A percentile compares a stretch with the other conserved stretches of the same genome.
These are phyloP conservation scores for Suillus occidentalis DNA, from an alignment of 768 basidiomycete species.

Conservation along the genomic window DNA sequence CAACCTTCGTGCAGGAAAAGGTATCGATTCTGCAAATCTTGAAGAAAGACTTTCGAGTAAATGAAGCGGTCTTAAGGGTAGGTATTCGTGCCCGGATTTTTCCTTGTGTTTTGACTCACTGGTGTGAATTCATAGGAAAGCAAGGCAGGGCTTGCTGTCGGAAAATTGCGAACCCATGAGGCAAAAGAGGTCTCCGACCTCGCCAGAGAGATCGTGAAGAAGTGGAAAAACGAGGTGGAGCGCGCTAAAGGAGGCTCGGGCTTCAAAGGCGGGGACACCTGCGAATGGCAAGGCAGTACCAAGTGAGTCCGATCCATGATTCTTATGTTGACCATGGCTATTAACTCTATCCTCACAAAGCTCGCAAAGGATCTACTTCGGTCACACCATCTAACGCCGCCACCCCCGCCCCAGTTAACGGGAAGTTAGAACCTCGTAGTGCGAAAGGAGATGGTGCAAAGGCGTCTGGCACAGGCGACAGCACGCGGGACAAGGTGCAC, in stretches of 20 bases:
- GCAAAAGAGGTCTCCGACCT: conserved; percentile 74
- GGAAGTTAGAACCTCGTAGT: conserved; percentile 45
- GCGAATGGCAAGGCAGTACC: conserved; percentile 29
- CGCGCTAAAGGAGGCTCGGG: conserved; percentile 47
- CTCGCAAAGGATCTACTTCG: conserved; percentile 35
- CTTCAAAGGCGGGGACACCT: conserved; percentile 11
- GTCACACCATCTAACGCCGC: conserved; percentile 41
- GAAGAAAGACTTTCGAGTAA: conserved; percentile 68
- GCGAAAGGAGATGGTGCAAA: conserved; percentile 73
- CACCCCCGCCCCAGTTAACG: conserved; percentile 31
- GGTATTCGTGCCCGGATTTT: conserved; percentile 33
- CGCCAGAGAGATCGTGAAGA: conserved; percentile 89
- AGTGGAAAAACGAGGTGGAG: conserved; percentile 89
- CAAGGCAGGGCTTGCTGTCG: conserved; percentile 89
- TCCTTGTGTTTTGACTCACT: neutral
- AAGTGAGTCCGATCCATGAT: conserved; percentile 36
- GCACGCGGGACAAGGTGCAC: conserved; percentile 82
- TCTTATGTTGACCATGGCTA: conserved; percentile 2
- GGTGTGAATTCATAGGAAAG: conserved; percentile 61
- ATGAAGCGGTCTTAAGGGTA: conserved; percentile 74
- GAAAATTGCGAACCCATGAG: conserved; percentile 77
- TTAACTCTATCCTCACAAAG: conserved; percentile 16
- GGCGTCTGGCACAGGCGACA: conserved; percentile 58
- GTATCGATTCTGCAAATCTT: conserved; percentile 58
- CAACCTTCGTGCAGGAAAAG: conserved; percentile 51